Conservation (phyloP, 2,329 filamentous ascomycete genomes). For the Parafenestella ontariensis region DNA sequence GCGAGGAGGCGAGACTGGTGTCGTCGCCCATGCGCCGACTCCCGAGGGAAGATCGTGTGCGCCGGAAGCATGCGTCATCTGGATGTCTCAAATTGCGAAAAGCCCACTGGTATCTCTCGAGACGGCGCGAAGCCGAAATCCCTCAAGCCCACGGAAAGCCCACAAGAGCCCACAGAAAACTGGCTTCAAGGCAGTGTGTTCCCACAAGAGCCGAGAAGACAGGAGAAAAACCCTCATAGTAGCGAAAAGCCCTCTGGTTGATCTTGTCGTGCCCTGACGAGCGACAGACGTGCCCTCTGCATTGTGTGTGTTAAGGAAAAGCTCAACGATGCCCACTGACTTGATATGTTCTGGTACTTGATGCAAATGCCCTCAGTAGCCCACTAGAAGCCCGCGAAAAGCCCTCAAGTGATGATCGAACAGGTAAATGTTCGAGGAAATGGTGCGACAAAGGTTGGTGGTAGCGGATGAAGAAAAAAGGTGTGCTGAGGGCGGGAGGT, state of each 20-base stretch:
- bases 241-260: slow-evolving; percentile 49
- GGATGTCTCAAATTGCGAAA: slow-evolving; percentile 51
- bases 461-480: slow-evolving; percentile 14
- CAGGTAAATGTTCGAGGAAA: slow-evolving; percentile 26
- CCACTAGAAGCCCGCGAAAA: slow-evolving; percentile 43
- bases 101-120: slow-evolving; percentile 53
- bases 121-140: slow-evolving; percentile 47
- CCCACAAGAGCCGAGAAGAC: slow-evolving; percentile 60
- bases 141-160: slow-evolving; percentile 55
- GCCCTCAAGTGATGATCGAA: slow-evolving; percentile 37
- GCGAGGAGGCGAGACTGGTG: slow-evolving; percentile 24
- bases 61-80: slow-evolving; percentile 45
- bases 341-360: slow-evolving; percentile 45
- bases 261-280: slow-evolving; percentile 46
- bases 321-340: slow-evolving; percentile 51
- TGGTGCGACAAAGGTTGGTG: slow-evolving; percentile 26
- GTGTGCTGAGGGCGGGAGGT: slow-evolving; percentile 12
- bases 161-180: slow-evolving; percentile 56
- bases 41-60: slow-evolving; percentile 23
- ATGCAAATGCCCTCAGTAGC: slow-evolving; percentile 43
- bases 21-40: slow-evolving; percentile 33
- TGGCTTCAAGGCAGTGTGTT: slow-evolving; percentile 58
- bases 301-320: slow-evolving; percentile 51
- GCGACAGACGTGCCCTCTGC: slow-evolving; percentile 45
- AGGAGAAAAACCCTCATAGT: slow-evolving; percentile 51